Conservation (phyloP, 2,329 filamentous ascomycete genomes). For the Colletotrichum aenigma region DNA sequence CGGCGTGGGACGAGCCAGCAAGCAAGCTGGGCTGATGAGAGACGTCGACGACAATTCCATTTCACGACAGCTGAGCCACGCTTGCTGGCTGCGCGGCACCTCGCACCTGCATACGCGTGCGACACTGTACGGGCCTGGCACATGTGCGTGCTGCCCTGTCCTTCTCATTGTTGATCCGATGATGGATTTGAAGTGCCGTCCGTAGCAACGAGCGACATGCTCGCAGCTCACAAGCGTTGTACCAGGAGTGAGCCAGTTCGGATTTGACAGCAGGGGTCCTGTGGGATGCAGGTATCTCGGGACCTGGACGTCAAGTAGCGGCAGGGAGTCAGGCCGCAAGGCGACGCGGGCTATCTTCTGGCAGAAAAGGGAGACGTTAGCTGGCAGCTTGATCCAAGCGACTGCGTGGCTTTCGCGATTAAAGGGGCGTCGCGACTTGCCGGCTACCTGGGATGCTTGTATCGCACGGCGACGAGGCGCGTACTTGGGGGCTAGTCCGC, state of each 20-base stretch:
- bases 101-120: constrained; percentile 4
- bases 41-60: not conserved
- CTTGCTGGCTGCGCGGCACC: not conserved
- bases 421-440: not conserved
- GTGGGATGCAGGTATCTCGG: not conserved
- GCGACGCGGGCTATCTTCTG: not conserved
- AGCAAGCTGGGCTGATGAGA: not conserved
- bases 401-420: not conserved
- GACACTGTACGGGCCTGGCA: not conserved
- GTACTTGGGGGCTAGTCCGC: not conserved
- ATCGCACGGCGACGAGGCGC: not conserved
- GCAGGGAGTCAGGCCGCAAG: not conserved
- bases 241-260: not conserved
- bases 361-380: not conserved
- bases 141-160: not conserved
- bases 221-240: not conserved
- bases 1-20: not conserved
- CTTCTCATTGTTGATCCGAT: not conserved
- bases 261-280: constrained; percentile 6
- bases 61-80: not conserved
- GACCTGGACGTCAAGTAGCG: not conserved
- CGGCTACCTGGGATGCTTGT: constrained; percentile 11
- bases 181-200: not conserved
- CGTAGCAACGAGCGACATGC: not conserved
- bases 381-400: not conserved